Conservation (phyloP, 345 rosid species). For the Psidium friedrichsthalianum region DNA sequence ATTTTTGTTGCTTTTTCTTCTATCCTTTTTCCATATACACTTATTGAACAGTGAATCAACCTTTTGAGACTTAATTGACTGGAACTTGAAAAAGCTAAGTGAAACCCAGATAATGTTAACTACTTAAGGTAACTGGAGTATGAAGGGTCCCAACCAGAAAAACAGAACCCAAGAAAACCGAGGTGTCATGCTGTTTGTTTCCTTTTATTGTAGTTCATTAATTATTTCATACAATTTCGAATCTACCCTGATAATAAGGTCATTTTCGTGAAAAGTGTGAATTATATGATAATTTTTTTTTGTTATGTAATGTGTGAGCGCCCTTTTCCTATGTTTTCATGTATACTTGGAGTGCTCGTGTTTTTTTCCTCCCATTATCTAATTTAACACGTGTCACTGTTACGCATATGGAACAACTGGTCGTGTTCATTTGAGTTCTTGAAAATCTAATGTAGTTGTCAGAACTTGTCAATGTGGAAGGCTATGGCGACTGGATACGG, state of each 20-base stretch:
- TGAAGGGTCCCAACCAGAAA: background rate
- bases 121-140: background rate
- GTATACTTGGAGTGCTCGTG: background rate
- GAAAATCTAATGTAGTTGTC: conserved; percentile 52
- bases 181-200: background rate
- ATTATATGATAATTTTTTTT: background rate
- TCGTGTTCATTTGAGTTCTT: background rate
- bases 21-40: background rate
- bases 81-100: background rate
- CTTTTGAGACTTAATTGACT: background rate
- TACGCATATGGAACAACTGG: background rate
- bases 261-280: background rate
- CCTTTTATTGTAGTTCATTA: background rate
- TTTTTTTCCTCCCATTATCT: background rate
- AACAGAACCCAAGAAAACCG: background rate
- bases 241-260: background rate
- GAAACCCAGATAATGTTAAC: background rate
- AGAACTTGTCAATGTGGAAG: conserved; percentile 96
- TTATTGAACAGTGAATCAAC: background rate
- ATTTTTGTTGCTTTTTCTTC: background rate
- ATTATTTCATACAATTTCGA: background rate
- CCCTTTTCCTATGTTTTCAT: background rate
- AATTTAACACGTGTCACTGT: background rate
- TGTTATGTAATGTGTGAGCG: background rate
- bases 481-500: conserved; percentile 96